Percentiles rank a stretch among this genome's conserved stretches.
Conservation (phyloP, 805 yeast species). For the Kodamaea hsintzibuensis region DNA sequence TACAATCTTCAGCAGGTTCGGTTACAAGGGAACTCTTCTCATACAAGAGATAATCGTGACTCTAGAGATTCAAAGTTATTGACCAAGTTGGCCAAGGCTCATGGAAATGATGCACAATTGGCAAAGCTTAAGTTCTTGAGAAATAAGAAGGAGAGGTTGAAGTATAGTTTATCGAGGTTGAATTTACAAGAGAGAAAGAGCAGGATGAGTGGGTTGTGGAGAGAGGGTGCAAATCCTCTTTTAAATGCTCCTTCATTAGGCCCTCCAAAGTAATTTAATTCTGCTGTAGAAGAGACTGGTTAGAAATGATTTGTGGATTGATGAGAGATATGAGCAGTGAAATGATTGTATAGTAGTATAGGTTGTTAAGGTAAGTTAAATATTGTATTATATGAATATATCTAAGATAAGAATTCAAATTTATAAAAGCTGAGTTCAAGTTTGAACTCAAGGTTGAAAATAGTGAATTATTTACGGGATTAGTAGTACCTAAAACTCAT, state of each 20-base stretch:
- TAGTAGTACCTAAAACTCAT: too few species aligned
- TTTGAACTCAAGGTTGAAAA: too few species aligned
- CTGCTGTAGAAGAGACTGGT: too few species aligned
- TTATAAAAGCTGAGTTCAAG: too few species aligned
- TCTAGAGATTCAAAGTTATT: slow-evolving; percentile 16
- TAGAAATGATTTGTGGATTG: too few species aligned
- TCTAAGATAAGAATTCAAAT: too few species aligned
- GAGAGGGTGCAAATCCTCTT: slow-evolving; percentile 1
- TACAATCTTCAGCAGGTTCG: slow-evolving; percentile 43
- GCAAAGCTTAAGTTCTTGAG: slow-evolving; percentile 40
- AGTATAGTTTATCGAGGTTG: slow-evolving; percentile 34
- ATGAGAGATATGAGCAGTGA: too few species aligned
- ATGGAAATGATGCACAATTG: slow-evolving; percentile 30
- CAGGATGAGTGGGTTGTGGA: slow-evolving; percentile 10
- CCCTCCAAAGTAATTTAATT: slow-evolving; percentile 5
- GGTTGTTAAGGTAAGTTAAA: too few species aligned
- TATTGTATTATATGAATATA: too few species aligned
- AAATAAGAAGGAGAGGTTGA: slow-evolving; percentile 46
- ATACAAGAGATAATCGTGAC: slow-evolving; percentile 11
- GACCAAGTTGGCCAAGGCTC: slow-evolving; percentile 7
- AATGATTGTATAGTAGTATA: background rate
- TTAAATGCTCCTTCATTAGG: background rate
- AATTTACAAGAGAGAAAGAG: slow-evolving; percentile 18
- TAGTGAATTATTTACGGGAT: too few species aligned
- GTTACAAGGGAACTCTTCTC: slow-evolving; percentile 24